These are phyloP conservation scores for Penicillium tannophilum DNA, from an alignment of 495 filamentous ascomycete species.

Conservation along the genomic window DNA sequence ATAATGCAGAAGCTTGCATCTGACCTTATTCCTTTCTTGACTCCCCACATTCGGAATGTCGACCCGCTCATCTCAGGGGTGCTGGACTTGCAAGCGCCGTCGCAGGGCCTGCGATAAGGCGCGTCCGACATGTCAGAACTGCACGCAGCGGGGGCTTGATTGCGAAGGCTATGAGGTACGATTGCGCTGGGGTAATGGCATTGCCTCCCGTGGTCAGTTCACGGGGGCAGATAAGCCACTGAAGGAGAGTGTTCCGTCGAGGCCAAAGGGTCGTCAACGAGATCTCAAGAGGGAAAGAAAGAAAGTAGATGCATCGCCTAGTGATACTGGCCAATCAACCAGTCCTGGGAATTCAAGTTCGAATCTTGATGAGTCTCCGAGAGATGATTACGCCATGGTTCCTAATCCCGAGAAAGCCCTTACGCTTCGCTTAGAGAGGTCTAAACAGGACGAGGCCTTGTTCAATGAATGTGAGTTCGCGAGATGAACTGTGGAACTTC, in stretches of 20 bases:
- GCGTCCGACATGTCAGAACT: conserved; percentile 31
- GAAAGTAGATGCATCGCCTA: conserved; percentile 4
- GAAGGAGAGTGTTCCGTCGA: conserved; percentile 23
- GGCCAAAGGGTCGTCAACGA: conserved; percentile 31
- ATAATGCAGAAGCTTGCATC: background rate
- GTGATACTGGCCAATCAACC: background rate
- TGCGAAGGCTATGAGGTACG: conserved; percentile 44
- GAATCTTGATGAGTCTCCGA: background rate
- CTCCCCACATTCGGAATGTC: conserved; percentile 31
- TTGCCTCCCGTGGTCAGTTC: conserved; percentile 40
- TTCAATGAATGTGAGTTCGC: conserved; percentile 36
- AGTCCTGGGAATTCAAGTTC: background rate
- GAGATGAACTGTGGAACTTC: background rate
- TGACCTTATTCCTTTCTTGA: background rate
- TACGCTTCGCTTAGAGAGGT: background rate
- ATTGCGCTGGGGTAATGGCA: conserved; percentile 38
- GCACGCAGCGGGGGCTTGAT: conserved; percentile 26
- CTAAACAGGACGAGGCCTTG: conserved; percentile 22
- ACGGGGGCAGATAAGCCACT: conserved; percentile 40
- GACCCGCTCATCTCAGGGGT: conserved; percentile 38
- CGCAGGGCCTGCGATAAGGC: conserved; percentile 36
- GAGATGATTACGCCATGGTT: background rate
- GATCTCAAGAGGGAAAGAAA: conserved; percentile 32
- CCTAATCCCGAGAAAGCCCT: background rate
- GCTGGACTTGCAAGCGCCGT: conserved; percentile 44